Percentiles rank a stretch among this genome's conserved stretches.
phyloP scores from a whole-genome alignment of 192 early-diverging fungal species.

The Gamsiella multidivaricata region DNA sequence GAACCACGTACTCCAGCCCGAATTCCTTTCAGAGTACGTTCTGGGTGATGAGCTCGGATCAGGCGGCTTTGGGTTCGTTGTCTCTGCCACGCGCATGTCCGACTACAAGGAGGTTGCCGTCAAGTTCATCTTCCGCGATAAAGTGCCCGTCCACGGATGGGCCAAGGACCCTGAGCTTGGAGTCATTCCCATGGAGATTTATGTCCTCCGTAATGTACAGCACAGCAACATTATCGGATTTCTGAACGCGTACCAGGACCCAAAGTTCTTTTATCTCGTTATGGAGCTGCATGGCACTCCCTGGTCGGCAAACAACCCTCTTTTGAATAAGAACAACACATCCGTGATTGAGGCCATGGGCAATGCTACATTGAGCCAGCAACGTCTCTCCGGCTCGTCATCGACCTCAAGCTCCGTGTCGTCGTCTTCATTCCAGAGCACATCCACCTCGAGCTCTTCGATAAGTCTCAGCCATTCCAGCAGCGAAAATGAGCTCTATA shows the following conservation, averaged over 20 bases:
- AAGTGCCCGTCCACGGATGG: slow-evolving; percentile 66
- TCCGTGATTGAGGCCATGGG: slow-evolving; percentile 49
- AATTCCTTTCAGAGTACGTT: slow-evolving; percentile 59
- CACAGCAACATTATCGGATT: slow-evolving; percentile 67
- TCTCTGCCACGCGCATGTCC: slow-evolving; percentile 63
- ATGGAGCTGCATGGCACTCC: slow-evolving; percentile 76
- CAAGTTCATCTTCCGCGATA: slow-evolving; percentile 71
- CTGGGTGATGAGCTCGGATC: slow-evolving; percentile 73
- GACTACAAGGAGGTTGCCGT: slow-evolving; percentile 70
- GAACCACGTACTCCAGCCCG: slow-evolving; percentile 56
- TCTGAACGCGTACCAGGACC: slow-evolving; percentile 66
- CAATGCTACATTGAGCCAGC: slow-evolving; percentile 34
- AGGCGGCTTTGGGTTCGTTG: slow-evolving; percentile 84
- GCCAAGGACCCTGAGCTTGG: slow-evolving; percentile 63
- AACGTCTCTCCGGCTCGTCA: not conserved
- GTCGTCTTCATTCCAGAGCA: not conserved
- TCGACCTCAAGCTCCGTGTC: slow-evolving; percentile 21
- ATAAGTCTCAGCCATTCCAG: slow-evolving; percentile 26
- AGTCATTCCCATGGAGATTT: slow-evolving; percentile 71
- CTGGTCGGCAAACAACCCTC: slow-evolving; percentile 58
- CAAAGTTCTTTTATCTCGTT: slow-evolving; percentile 66
- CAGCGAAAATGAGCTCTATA: slow-evolving; percentile 21
- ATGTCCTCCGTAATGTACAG: slow-evolving; percentile 66
- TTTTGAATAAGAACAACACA: slow-evolving; percentile 33
- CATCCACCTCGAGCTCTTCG: slow-evolving; percentile 15